These are phyloP conservation scores for Microdochium trichocladiopsis DNA, from an alignment of 2,329 filamentous ascomycete species.

Conservation along the genomic window DNA sequence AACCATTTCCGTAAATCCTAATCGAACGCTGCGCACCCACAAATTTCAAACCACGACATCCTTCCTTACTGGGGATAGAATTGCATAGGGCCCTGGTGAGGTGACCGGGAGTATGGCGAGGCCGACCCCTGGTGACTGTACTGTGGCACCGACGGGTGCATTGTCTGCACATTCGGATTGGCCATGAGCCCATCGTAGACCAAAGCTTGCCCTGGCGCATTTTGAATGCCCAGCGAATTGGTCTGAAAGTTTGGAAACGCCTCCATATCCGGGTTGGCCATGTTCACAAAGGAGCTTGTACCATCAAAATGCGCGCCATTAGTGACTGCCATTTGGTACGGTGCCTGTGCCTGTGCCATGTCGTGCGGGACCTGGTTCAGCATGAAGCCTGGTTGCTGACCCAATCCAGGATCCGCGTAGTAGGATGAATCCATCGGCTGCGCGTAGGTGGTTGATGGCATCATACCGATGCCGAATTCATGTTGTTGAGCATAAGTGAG, in stretches of 20 bases:
- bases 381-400: constrained; percentile 10
- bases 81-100: constrained; percentile 21
- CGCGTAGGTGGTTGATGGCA: constrained; percentile 4
- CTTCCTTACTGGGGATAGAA: background rate
- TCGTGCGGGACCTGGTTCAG: constrained; percentile 10
- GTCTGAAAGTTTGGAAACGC: constrained; percentile 23
- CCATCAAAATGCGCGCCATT: constrained; percentile 15
- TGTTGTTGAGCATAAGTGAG: constrained; percentile 10
- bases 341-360: constrained; percentile 11
- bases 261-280: constrained; percentile 24
- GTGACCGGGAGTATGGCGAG: constrained; percentile 34
- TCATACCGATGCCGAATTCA: constrained; percentile 9
- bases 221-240: constrained; percentile 30
- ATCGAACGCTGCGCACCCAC: no score
- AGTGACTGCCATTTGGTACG: constrained; percentile 13
- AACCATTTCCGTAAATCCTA: no score
- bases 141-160: constrained; percentile 14
- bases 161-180: constrained; percentile 18
- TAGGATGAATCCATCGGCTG: constrained; percentile 11
- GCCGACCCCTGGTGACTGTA: constrained; percentile 32
- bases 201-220: constrained; percentile 16
- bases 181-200: constrained; percentile 22
- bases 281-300: constrained; percentile 17
- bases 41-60: background rate
- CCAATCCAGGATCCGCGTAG: constrained; percentile 11